Percentiles rank a stretch among this genome's conserved stretches.
phyloP scores from a whole-genome alignment of 768 basidiomycete species.

The Glaciozyma antarctica region DNA sequence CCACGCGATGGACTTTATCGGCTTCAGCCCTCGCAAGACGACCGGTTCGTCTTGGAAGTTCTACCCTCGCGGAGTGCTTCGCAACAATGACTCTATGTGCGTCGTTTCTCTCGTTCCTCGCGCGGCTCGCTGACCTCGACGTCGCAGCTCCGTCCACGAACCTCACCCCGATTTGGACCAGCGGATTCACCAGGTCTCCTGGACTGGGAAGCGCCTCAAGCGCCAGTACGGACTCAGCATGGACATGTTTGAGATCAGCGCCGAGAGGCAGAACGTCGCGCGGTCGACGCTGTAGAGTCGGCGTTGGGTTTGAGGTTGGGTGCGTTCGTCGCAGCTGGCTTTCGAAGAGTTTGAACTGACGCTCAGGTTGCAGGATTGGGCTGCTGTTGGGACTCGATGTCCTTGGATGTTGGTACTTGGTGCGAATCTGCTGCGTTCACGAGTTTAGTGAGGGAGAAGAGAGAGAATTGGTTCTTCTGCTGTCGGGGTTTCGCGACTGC shows the following conservation, averaged over 20 bases:
- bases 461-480: too few species aligned
- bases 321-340: too few species aligned
- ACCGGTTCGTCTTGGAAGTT: constrained; percentile 12
- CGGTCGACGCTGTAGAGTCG: too few species aligned
- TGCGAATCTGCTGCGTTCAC: too few species aligned
- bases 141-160: constrained; percentile 4
- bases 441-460: too few species aligned
- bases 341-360: too few species aligned
- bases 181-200: neutral
- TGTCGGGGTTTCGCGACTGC: too few species aligned
- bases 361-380: too few species aligned
- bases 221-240: neutral
- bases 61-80: constrained; percentile 1
- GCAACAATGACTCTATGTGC: constrained; percentile 5
- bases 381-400: too few species aligned
- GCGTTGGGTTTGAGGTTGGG: too few species aligned
- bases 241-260: neutral
- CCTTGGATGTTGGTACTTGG: too few species aligned
- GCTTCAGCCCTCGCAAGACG: constrained; percentile 1
- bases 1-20: constrained; percentile 7
- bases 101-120: neutral
- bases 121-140: neutral
- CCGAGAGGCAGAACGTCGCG: too few species aligned
- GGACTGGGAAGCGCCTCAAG: constrained; percentile 4
- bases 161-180: constrained; percentile 8